These are phyloP conservation scores for Pigoraptor vietnamica DNA, from an alignment of 78 protist genomes.

Conservation along the genomic window DNA sequence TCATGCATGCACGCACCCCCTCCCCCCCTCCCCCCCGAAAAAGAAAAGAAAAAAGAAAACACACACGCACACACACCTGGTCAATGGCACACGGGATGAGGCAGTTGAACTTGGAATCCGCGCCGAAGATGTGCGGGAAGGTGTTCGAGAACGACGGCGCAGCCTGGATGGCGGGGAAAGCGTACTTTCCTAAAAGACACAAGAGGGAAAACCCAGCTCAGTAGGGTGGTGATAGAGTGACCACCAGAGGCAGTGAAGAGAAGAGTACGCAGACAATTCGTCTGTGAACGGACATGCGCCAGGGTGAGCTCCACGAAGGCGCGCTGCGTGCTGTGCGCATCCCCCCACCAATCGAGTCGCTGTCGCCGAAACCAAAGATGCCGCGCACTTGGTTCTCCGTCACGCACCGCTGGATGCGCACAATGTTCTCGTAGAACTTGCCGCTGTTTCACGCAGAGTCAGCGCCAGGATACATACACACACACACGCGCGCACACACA, in stretches of 20 bases:
- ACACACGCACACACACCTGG: conserved; percentile 42
- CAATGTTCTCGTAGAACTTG: conserved; percentile 62
- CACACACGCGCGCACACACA: too few species aligned
- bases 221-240: too few species aligned
- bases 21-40: too few species aligned
- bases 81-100: conserved; percentile 99
- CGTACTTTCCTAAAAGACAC: conserved; percentile 63
- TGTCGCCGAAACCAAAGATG: conserved; percentile 79
- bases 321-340: too few species aligned
- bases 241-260: too few species aligned
- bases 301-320: too few species aligned
- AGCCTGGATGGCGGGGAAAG: conserved; percentile 94
- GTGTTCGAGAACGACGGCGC: conserved; percentile 90
- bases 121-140: conserved; percentile 94
- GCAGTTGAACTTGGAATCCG: conserved; percentile 66
- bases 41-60: background rate
- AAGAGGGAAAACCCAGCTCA: background rate
- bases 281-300: too few species aligned
- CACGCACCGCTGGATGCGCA: conserved; percentile 44
- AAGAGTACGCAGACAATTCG: background rate
- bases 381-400: conserved; percentile 32
- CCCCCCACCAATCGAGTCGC: conserved; percentile 22
- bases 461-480: background rate
- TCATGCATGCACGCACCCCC: too few species aligned
- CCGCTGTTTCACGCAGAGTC: background rate